Percentiles rank a stretch among this genome's conserved stretches.
Conservation (phyloP, 192 early-diverging fungal species). For the Backusella westeae region DNA sequence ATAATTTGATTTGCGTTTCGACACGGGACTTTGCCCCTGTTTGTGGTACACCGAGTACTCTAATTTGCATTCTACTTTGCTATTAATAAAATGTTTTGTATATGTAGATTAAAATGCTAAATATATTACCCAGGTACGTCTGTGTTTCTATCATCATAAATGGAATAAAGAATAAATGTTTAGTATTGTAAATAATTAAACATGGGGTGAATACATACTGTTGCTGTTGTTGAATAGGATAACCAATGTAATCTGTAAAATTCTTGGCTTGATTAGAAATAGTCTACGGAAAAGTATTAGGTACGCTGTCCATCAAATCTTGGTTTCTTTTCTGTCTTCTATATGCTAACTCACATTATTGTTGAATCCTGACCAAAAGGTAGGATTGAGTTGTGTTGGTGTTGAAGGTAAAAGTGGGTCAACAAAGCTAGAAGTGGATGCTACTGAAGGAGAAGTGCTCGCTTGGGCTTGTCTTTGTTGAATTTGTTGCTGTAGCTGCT, state of each 20-base stretch:
- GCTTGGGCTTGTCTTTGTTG: neutral
- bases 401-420: conserved; percentile 22
- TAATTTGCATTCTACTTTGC: conserved; percentile 26
- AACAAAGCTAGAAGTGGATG: conserved; percentile 20
- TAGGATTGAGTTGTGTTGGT: conserved; percentile 10
- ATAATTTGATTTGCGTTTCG: conserved; percentile 94
- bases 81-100: neutral
- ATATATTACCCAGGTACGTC: conserved; percentile 10
- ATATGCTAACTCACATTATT: conserved; percentile 16
- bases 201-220: neutral
- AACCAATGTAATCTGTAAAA: conserved; percentile 30
- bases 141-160: neutral
- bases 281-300: conserved; percentile 7
- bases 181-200: neutral
- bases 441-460: conserved; percentile 5
- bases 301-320: neutral
- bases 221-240: conserved; percentile 9
- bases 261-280: conserved; percentile 32
- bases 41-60: conserved; percentile 48
- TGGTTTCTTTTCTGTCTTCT: neutral
- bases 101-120: neutral
- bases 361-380: conserved; percentile 27
- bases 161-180: neutral
- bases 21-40: conserved; percentile 81
- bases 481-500: neutral